Conservation (phyloP, 2,329 filamentous ascomycete genomes). For the Fusarium vanettenii region DNA sequence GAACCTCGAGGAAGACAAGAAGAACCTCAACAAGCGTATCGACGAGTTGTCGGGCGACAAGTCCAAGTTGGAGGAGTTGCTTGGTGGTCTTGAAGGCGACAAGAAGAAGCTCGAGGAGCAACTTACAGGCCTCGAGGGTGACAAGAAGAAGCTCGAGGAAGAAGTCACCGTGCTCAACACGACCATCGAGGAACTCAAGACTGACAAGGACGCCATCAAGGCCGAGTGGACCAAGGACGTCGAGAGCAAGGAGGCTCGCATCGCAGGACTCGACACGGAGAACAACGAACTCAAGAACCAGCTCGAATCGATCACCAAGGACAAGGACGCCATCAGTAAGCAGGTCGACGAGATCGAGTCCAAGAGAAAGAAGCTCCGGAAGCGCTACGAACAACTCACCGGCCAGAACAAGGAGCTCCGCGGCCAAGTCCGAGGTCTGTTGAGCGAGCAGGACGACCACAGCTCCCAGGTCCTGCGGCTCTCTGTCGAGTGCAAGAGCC, state of each 20-base stretch:
- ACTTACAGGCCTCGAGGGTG: slow-evolving; percentile 4
- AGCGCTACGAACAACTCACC: slow-evolving; percentile 34
- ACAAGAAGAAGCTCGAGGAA: slow-evolving; percentile 34
- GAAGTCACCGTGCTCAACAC: slow-evolving; percentile 33
- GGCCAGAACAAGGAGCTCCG: slow-evolving; percentile 31
- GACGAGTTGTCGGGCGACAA: slow-evolving; percentile 30
- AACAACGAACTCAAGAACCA: slow-evolving; percentile 40
- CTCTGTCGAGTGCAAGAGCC: slow-evolving; percentile 33
- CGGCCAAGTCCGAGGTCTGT: slow-evolving; percentile 31
- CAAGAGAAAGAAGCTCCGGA: slow-evolving; percentile 41
- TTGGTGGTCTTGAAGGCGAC: slow-evolving; percentile 35
- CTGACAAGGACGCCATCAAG: slow-evolving; percentile 36
- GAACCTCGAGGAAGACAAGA: slow-evolving; percentile 40
- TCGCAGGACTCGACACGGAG: slow-evolving; percentile 35
- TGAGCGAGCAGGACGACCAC: slow-evolving; percentile 40
- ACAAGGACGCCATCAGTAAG: slow-evolving; percentile 38
- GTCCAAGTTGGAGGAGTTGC: slow-evolving; percentile 30
- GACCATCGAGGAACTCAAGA: slow-evolving; percentile 37
- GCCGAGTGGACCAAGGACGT: slow-evolving; percentile 35
- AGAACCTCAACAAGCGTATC: slow-evolving; percentile 29
- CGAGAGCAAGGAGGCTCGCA: slow-evolving; percentile 38
- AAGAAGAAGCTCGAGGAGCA: slow-evolving; percentile 29
- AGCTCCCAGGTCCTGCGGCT: slow-evolving; percentile 39
- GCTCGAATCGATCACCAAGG: slow-evolving; percentile 38
- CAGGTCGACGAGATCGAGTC: slow-evolving; percentile 37